Evolutionary conservation across 2,329 filamentous ascomycete genomes (phyloP).

Genomic region (Exophiala sp.): DNA sequence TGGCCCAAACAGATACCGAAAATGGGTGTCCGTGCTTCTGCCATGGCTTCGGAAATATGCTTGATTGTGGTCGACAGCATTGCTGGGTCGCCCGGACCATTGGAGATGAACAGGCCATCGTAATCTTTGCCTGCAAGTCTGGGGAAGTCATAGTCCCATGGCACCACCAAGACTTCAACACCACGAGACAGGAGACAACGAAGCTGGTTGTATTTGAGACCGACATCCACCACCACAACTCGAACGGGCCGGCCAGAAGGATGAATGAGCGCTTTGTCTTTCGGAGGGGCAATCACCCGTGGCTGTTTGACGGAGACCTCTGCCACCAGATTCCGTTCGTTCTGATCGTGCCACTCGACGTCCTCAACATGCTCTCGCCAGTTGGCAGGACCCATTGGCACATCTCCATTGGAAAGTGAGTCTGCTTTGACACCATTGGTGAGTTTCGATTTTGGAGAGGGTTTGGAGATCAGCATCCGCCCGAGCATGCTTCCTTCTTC

Average conservation of each 20-base stretch:
- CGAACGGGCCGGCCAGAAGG: constrained; percentile 81
- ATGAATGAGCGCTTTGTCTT: constrained; percentile 68
- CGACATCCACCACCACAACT: constrained; percentile 89
- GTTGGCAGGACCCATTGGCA: constrained; percentile 33
- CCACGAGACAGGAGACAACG: constrained; percentile 86
- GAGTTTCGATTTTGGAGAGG: constrained; percentile 36
- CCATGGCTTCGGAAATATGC: constrained; percentile 69
- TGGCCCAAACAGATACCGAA: constrained; percentile 97
- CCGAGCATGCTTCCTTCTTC: constrained; percentile 95
- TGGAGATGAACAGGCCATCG: constrained; percentile 95
- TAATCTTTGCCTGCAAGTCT: constrained; percentile 72
- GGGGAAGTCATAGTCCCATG: constrained; percentile 92
- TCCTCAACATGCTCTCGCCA: constrained; percentile 63
- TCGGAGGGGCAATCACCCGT: constrained; percentile 74
- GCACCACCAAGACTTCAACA: constrained; percentile 88
- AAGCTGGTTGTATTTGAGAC: constrained; percentile 97
- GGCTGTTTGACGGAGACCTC: constrained; percentile 77
- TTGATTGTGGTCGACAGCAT: constrained; percentile 73
- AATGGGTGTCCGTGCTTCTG: constrained; percentile 75
- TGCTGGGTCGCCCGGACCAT: constrained; percentile 92
- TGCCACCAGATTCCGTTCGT: constrained; percentile 68
- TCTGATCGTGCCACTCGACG: constrained; percentile 86
- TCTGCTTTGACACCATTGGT: constrained; percentile 33
- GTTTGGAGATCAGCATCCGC: constrained; percentile 70
- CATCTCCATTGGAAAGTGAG: constrained; percentile 37